These are phyloP conservation scores for Cryptococcus wingfieldii DNA, from an alignment of 1,284 basidiomycete species.

Conservation along the genomic window DNA sequence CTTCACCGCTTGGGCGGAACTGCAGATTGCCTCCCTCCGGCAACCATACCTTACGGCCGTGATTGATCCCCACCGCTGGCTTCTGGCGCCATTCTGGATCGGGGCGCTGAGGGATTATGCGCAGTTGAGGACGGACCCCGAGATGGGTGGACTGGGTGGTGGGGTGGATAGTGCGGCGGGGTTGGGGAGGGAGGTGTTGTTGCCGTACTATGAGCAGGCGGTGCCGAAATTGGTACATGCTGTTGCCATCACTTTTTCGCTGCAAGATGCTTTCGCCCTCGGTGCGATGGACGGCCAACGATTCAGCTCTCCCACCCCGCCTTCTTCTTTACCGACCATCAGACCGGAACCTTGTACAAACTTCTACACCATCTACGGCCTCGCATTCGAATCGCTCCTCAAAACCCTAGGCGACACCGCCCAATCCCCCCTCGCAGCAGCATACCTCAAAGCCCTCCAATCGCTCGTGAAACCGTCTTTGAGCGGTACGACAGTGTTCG, in stretches of 20 bases:
- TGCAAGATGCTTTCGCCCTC: slow-evolving; percentile 63
- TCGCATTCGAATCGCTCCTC: slow-evolving; percentile 84
- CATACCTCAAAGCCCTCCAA: slow-evolving; percentile 75
- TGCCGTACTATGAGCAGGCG: slow-evolving; percentile 85
- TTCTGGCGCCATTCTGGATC: slow-evolving; percentile 81
- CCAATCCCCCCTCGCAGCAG: slow-evolving; percentile 44
- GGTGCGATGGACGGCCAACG: slow-evolving; percentile 76
- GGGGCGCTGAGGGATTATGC: slow-evolving; percentile 87
- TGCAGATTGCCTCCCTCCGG: slow-evolving; percentile 71
- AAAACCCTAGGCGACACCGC: slow-evolving; percentile 57
- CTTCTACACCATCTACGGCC: slow-evolving; percentile 86
- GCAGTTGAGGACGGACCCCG: slow-evolving; percentile 80
- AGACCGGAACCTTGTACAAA: slow-evolving; percentile 70
- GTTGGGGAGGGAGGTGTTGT: slow-evolving; percentile 79
- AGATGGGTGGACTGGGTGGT: slow-evolving; percentile 66
- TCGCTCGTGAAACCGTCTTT: slow-evolving; percentile 73
- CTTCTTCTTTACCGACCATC: slow-evolving; percentile 28
- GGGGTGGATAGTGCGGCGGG: slow-evolving; percentile 76
- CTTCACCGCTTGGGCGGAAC: slow-evolving; percentile 90
- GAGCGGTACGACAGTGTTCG: slow-evolving; percentile 72
- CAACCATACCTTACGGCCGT: slow-evolving; percentile 78
- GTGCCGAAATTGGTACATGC: slow-evolving; percentile 86
- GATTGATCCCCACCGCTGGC: slow-evolving; percentile 71
- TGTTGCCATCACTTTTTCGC: slow-evolving; percentile 72
- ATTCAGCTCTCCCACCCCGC: slow-evolving; percentile 26